phyloP scores from a whole-genome alignment of 2,329 filamentous ascomycete species.

The Colletotrichum sp. region DNA sequence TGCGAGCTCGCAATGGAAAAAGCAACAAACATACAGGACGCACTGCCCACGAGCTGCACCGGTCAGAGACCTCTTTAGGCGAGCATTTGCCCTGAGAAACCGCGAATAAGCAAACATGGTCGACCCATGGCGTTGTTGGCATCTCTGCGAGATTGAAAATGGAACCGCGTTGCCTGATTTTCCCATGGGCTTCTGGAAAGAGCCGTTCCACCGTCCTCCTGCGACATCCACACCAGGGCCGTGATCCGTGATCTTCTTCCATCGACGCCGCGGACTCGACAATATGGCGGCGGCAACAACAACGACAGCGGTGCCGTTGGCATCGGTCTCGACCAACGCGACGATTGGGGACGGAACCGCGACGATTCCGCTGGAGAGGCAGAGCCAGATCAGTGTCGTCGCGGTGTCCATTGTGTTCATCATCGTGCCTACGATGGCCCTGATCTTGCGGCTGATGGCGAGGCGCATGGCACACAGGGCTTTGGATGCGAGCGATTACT shows the following conservation, averaged over 20 bases:
- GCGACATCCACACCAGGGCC: background rate
- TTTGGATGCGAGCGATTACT: conserved; percentile 11
- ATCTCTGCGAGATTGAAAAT: background rate
- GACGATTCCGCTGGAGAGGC: conserved; percentile 4
- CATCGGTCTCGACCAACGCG: background rate
- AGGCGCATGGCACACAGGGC: conserved; percentile 8
- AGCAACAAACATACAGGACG: background rate
- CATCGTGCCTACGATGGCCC: background rate
- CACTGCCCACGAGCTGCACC: background rate
- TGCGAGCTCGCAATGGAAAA: background rate
- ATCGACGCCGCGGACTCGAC: background rate
- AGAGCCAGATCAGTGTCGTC: conserved; percentile 1
- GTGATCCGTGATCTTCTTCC: background rate
- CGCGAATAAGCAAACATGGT: background rate
- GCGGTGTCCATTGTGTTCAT: conserved; percentile 13
- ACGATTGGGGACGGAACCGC: background rate
- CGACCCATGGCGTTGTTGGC: background rate
- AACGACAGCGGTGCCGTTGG: background rate
- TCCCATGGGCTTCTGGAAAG: background rate
- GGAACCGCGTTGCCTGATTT: background rate
- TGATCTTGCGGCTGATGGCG: conserved; percentile 2
- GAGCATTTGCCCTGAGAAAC: background rate
- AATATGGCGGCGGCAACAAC: background rate
- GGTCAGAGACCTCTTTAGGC: background rate
- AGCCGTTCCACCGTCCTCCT: background rate